Evolutionary conservation across 192 early-diverging fungal genomes (phyloP), one percentile per base, ranked within the genome.

Genomic region (Geranomyces michiganensis): DNA sequence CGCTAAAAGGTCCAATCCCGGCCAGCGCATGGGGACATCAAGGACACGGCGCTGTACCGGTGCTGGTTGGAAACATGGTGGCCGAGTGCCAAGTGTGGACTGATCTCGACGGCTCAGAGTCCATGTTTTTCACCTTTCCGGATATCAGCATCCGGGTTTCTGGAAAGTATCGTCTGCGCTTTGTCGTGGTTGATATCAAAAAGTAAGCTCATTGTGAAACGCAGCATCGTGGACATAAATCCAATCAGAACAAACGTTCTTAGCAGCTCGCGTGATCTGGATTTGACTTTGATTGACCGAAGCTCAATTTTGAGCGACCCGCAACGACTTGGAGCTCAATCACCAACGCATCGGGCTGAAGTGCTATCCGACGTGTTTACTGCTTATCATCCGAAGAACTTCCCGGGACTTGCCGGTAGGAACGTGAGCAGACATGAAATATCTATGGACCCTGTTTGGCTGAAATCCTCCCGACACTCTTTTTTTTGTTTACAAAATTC

Each of bases 351-450:
- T 31, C 14, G 24, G 5, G 36, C 36, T 7, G 36, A 41, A 41
- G 10, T 74, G 15, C 56, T 74, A 24, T 74, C 71, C 48, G 71
- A 76, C 27, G 48, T 63, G 22, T 76, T 81, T 53, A 67, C 65
- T 19, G 75, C 73, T 8, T 81, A 61, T 51, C 68, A 29, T 27
- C 81, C 81, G n/a, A 82, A 82, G 72, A 45, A 30, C 22, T 82
- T 78, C 48, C 81, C 81, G 19, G 81, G 81, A 6, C 76, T 82
- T 55, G 36, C 75, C 48, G 77, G 77, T 78, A 65, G 10, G n/a
- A n/a, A n/a, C n/a, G 61, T 72, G 17, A 17, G 9, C 19, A 22
- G 27, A 17, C 32, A 26, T 44, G 27, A 53, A 0, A 0, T 31
- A 56, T 71, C 27, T 7, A 30, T 41, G 36, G 36, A 41, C 36